A percentile compares a stretch with the other conserved stretches of the same genome.
Conservation (phyloP, 2,329 filamentous ascomycete genomes). For the Beauveria sp. region DNA sequence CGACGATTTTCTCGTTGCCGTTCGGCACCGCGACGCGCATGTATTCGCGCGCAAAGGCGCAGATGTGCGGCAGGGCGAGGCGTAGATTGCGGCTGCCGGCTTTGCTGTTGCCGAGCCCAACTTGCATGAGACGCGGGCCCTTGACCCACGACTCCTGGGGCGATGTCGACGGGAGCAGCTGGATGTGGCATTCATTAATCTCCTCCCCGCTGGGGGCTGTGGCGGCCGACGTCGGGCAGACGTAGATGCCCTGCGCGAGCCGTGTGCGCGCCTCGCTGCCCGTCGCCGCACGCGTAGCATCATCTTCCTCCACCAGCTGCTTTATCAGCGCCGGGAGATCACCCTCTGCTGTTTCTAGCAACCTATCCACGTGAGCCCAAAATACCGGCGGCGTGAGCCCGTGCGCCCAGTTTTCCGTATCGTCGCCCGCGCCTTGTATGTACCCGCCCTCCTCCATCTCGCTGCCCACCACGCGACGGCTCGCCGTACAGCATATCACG, state of each 20-base stretch:
- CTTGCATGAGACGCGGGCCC: slow-evolving; percentile 36
- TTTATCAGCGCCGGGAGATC: slow-evolving; percentile 48
- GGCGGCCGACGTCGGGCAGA: slow-evolving; percentile 26
- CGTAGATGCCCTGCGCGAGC: slow-evolving; percentile 31
- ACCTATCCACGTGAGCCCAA: slow-evolving; percentile 58
- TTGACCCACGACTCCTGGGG: slow-evolving; percentile 34
- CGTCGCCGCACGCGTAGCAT: slow-evolving; percentile 9
- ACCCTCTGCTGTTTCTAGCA: slow-evolving; percentile 60
- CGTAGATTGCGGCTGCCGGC: slow-evolving; percentile 78
- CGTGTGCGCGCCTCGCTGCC: slow-evolving; percentile 14
- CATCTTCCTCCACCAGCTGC: slow-evolving; percentile 30
- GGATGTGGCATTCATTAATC: slow-evolving; percentile 30
- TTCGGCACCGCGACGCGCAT: slow-evolving; percentile 18
- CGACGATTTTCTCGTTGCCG: slow-evolving; percentile 30
- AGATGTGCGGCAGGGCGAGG: slow-evolving; percentile 56
- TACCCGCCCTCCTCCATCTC: slow-evolving; percentile 61
- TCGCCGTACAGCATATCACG: slow-evolving; percentile 80
- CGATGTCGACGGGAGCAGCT: slow-evolving; percentile 35
- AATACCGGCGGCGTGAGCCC: slow-evolving; percentile 73
- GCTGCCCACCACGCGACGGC: slow-evolving; percentile 58
- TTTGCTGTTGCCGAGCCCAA: slow-evolving; percentile 66
- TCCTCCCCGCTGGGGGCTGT: background rate
- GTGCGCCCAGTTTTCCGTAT: slow-evolving; percentile 85
- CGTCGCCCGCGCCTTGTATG: slow-evolving; percentile 90
- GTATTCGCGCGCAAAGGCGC: slow-evolving; percentile 42